Percentiles rank a stretch among this genome's conserved stretches.
Evolutionary conservation across 2,329 filamentous ascomycete species (phyloP).

Genomic region (Fusarium ambrosium): DNA sequence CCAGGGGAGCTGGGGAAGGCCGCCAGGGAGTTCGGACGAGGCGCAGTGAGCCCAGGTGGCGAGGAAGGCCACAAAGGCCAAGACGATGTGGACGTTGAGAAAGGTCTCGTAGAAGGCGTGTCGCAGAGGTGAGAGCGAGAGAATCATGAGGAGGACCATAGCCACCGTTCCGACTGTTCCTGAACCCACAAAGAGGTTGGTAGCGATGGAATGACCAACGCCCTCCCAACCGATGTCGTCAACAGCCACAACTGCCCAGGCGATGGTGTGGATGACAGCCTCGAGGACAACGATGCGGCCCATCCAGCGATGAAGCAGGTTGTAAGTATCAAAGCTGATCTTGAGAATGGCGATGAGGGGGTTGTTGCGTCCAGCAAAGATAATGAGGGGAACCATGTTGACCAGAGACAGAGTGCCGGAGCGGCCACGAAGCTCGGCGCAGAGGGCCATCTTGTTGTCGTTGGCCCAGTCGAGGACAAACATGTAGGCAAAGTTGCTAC

Average conservation of each 20-base stretch:
- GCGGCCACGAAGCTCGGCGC: constrained; percentile 87
- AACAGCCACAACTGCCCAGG: constrained; percentile 81
- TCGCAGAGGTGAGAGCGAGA: constrained; percentile 83
- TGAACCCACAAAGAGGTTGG: constrained; percentile 74
- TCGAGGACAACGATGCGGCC: constrained; percentile 81
- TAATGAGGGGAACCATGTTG: constrained; percentile 92
- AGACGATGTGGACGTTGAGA: constrained; percentile 84
- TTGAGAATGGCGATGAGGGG: constrained; percentile 84
- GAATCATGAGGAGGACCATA: constrained; percentile 75
- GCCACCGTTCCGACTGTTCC: constrained; percentile 72
- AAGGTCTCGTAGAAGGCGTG: constrained; percentile 99
- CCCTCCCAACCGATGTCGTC: constrained; percentile 74
- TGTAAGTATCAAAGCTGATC: constrained; percentile 97
- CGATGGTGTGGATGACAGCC: constrained; percentile 75
- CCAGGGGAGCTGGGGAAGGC: constrained; percentile 79
- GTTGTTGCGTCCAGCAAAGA: constrained; percentile 94
- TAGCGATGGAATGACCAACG: constrained; percentile 65
- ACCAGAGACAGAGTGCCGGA: constrained; percentile 86
- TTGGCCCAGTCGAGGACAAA: constrained; percentile 71
- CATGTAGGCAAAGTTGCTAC: constrained; percentile 74
- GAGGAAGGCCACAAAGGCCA: constrained; percentile 76
- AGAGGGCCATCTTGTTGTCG: constrained; percentile 71
- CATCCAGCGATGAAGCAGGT: constrained; percentile 79
- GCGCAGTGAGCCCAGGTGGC: constrained; percentile 85
- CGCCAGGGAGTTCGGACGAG: constrained; percentile 73